These are phyloP conservation scores for Chaetomiaceae sp. DNA, from an alignment of 2,329 filamentous ascomycete genomes.

Conservation along the genomic window DNA sequence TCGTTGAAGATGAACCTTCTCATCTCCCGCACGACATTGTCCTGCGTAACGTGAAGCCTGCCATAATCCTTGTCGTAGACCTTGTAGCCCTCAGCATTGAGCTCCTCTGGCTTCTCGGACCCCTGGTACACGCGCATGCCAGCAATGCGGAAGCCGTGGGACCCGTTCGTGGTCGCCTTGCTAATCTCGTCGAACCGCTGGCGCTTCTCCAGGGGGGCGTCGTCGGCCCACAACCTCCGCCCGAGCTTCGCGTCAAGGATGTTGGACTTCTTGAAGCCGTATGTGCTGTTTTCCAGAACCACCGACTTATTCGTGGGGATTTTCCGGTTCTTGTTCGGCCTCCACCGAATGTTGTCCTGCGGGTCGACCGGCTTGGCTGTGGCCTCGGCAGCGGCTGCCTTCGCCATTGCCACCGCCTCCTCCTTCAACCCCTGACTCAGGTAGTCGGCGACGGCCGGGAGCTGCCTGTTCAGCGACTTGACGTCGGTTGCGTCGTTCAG, in stretches of 20 bases:
- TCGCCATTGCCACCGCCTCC: conserved; percentile 27
- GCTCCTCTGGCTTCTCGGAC: conserved; percentile 43
- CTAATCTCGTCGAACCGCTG: conserved; percentile 54
- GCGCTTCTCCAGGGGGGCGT: conserved; percentile 54
- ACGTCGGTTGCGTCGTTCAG: conserved; percentile 53
- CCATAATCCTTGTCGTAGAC: conserved; percentile 61
- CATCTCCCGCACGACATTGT: conserved; percentile 50
- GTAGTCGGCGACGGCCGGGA: conserved; percentile 38
- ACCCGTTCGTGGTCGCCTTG: conserved; percentile 52
- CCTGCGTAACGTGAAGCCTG: conserved; percentile 43
- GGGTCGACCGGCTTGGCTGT: conserved; percentile 6
- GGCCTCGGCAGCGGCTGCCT: conserved; percentile 16
- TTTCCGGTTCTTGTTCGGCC: conserved; percentile 45
- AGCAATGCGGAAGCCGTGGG: conserved; percentile 56
- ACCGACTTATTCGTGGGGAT: conserved; percentile 76
- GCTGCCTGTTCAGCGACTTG: conserved; percentile 43
- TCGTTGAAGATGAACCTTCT: conserved; percentile 53
- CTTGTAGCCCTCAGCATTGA: conserved; percentile 50
- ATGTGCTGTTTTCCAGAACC: conserved; percentile 77
- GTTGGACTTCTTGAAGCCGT: conserved; percentile 77
- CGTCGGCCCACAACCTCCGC: conserved; percentile 75
- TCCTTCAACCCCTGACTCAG: conserved; percentile 38
- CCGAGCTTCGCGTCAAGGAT: conserved; percentile 93
- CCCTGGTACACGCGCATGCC: conserved; percentile 61
- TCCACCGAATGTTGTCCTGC: conserved; percentile 34